These are phyloP conservation scores for Takakia lepidozioides DNA, from an alignment of 225 moss, liverwort and hornwort species.

Conservation along the genomic window DNA sequence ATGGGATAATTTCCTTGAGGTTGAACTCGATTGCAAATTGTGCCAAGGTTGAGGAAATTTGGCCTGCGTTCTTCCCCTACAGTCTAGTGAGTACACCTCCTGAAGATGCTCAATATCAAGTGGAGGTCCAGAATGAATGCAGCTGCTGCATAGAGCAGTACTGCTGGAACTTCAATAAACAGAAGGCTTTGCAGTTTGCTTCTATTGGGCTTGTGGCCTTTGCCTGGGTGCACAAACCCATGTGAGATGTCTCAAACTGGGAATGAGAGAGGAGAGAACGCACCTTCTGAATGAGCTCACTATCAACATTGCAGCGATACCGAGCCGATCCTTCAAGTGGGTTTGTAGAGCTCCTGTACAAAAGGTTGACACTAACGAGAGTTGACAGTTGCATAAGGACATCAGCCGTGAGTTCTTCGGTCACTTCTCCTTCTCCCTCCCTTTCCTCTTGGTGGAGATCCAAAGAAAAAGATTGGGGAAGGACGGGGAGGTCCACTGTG, in stretches of 20 bases:
- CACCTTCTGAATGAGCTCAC: constrained; percentile 70
- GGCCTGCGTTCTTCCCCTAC: too few species aligned
- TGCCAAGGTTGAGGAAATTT: too few species aligned
- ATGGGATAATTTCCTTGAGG: background rate
- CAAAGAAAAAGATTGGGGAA: constrained; percentile 9
- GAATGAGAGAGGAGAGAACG: background rate
- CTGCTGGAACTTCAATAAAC: too few species aligned
- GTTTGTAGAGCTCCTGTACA: constrained; percentile 59
- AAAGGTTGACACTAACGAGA: constrained; percentile 65
- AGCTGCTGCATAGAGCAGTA: too few species aligned
- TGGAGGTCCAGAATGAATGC: too few species aligned
- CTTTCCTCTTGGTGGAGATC: constrained; percentile 11
- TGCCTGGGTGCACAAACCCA: too few species aligned
- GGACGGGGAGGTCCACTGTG: constrained; percentile 23
- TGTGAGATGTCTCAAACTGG: too few species aligned
- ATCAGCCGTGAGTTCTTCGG: constrained; percentile 59
- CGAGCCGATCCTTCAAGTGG: constrained; percentile 72
- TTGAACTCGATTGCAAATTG: background rate
- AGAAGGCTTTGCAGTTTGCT: too few species aligned
- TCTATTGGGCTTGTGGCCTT: too few species aligned
- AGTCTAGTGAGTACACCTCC: too few species aligned
- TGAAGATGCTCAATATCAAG: too few species aligned
- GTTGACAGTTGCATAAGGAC: constrained; percentile 85
- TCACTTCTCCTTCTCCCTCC: constrained; percentile 28
- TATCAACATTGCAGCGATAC: constrained; percentile 80